Evolutionary conservation across 192 early-diverging fungal species (phyloP), one percentile per base, ranked within the genome.

Genomic region (Rhizophagus clarus): DNA sequence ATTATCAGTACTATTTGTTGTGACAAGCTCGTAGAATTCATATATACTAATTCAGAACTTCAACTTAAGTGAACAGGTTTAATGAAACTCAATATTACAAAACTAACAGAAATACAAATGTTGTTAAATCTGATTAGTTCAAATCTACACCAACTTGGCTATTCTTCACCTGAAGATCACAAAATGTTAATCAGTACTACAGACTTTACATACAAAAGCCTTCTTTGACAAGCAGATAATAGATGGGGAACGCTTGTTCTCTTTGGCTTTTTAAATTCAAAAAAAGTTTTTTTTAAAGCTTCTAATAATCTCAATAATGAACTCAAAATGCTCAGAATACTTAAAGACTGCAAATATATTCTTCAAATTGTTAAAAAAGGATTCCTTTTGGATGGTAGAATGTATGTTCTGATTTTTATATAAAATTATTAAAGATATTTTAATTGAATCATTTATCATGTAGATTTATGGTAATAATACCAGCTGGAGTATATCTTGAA

Each of bases 391-490:
- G 70, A 72, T 24, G 31, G 31, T n/a, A 71, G 31, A 71, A 71
- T 29, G 69, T 71, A 72, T 24, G 70, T 45, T n/a, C 31, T 42
- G 37, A 72, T 32, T 66, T 71, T 71, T 7, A 31, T 24, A 10
- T 72, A 8, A 72, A 32, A 72, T 72, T 42, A 14, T 72, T 42
- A 42, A 31, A 31, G 70, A 15, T 72, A 72, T 72, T 72, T 31
- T 31, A 31, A 72, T 71, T 71, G 20, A 71, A 71, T 71, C 20
- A 29, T 71, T 71, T 29, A 71, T 71, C 17, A 71, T 71, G 69
- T 71, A 71, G 69, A 14, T 71, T 29, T 31, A 71, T 71, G 69
- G 69, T 71, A 14, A 71, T 34, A 31, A 71, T 32, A 71, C 69
- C 31, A 9, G 20, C 31, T 71, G 69, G 69, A 37, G 69, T 29